Percentiles rank a stretch among this genome's conserved stretches.
These are phyloP conservation scores for Akanthomyces lecanii DNA, from an alignment of 2,329 filamentous ascomycete species.

Conservation along the genomic window DNA sequence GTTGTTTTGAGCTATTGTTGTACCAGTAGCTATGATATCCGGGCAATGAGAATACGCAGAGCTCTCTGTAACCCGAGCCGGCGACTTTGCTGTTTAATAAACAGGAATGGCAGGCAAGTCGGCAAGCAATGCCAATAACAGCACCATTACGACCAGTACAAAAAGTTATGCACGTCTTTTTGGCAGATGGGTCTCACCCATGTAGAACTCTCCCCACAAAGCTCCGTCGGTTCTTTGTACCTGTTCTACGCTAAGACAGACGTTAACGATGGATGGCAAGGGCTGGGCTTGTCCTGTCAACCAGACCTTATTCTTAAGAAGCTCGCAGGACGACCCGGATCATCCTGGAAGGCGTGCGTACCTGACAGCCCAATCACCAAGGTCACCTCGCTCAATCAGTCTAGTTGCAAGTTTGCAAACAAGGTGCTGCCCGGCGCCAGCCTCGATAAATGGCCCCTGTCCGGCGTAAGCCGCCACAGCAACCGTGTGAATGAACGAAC, in stretches of 20 bases:
- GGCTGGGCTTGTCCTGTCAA: not conserved
- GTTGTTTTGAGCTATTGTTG: not conserved
- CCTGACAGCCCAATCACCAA: not conserved
- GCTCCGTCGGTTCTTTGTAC: too few species aligned
- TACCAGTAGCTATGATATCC: not conserved
- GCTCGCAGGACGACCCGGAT: not conserved
- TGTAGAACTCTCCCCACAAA: too few species aligned
- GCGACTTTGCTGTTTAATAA: too few species aligned
- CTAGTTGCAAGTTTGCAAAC: not conserved
- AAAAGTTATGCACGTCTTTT: too few species aligned
- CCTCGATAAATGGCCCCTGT: not conserved
- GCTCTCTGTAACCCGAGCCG: too few species aligned
- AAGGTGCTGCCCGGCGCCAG: not conserved
- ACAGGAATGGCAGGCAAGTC: too few species aligned
- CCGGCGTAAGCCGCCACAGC: conserved; percentile 12
- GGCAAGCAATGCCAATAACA: too few species aligned
- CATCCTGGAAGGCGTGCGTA: not conserved
- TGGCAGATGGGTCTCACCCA: too few species aligned
- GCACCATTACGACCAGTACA: too few species aligned
- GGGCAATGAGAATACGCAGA: too few species aligned
- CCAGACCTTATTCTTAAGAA: too few species aligned
- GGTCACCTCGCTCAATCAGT: not conserved
- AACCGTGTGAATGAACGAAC: conserved; percentile 8
- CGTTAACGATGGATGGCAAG: not conserved
- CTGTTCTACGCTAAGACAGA: not conserved